A percentile compares a stretch with the other conserved stretches of the same genome.
phyloP scores from a whole-genome alignment of 148 eudicot species.

The Camellia lanceoleosa region DNA sequence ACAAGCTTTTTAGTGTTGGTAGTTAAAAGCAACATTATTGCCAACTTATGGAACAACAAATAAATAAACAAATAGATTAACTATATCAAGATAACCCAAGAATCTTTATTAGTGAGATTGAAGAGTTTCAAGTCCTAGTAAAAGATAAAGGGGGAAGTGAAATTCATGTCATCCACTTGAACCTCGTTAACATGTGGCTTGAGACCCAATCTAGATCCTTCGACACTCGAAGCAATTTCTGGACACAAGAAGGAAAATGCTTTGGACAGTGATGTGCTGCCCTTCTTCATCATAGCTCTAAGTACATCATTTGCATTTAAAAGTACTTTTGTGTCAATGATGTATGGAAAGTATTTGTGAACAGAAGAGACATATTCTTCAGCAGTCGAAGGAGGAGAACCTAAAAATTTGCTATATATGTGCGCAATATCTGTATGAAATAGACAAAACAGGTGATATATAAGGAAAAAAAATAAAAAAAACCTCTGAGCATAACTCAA shows the following conservation, averaged over 20 bases:
- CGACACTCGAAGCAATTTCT: slow-evolving; percentile 47
- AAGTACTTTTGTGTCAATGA: slow-evolving; percentile 81
- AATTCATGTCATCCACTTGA: slow-evolving; percentile 96
- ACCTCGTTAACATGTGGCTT: slow-evolving; percentile 63
- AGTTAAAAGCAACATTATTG: not conserved
- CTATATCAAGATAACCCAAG: not conserved
- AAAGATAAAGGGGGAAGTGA: slow-evolving; percentile 22
- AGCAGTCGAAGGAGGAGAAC: slow-evolving; percentile 73
- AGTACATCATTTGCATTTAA: slow-evolving; percentile 50
- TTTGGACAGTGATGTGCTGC: slow-evolving; percentile 78
- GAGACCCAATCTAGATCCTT: slow-evolving; percentile 25
- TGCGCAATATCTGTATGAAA: slow-evolving; percentile 80
- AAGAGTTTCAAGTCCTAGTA: not conserved
- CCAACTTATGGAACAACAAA: not conserved
- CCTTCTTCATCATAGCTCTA: slow-evolving; percentile 53
- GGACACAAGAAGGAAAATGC: slow-evolving; percentile 81
- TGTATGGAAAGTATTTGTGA: slow-evolving; percentile 59
- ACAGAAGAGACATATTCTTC: slow-evolving; percentile 60
- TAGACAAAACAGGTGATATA: slow-evolving; percentile 16
- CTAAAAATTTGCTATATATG: slow-evolving; percentile 74
- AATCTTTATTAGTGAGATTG: not conserved
- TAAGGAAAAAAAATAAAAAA: not conserved
- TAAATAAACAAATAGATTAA: not conserved
- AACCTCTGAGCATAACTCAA: not conserved
- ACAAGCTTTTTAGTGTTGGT: not conserved